Evolutionary conservation across 495 filamentous ascomycete genomes (phyloP).

Genomic region (Xylaria intraflava): DNA sequence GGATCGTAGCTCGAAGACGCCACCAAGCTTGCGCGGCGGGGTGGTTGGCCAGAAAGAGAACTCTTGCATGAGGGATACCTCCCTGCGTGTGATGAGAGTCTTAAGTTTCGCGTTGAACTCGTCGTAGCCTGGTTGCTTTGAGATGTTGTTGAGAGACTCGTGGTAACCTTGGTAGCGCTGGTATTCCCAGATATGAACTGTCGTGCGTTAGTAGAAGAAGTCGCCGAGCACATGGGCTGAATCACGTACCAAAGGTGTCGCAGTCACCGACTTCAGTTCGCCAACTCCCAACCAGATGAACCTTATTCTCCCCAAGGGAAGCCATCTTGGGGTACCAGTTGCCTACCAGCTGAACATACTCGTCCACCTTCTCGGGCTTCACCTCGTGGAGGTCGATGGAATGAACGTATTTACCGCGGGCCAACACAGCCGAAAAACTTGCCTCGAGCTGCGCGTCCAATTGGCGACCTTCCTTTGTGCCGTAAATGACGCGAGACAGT

Average conservation of each 20-base stretch:
- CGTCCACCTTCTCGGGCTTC: slow-evolving; percentile 89
- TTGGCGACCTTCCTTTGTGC: slow-evolving; percentile 86
- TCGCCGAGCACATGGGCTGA: not conserved
- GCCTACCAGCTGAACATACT: slow-evolving; percentile 89
- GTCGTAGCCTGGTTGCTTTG: slow-evolving; percentile 68
- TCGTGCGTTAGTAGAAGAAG: slow-evolving; percentile 8
- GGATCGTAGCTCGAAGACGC: slow-evolving; percentile 91
- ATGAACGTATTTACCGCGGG: slow-evolving; percentile 96
- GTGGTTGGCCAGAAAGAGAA: slow-evolving; percentile 99
- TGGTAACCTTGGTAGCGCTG: slow-evolving; percentile 96
- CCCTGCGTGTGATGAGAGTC: slow-evolving; percentile 70
- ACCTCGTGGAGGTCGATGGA: slow-evolving; percentile 96
- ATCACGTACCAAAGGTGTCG: slow-evolving; percentile 80
- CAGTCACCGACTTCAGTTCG: slow-evolving; percentile 96
- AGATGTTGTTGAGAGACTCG: slow-evolving; percentile 77
- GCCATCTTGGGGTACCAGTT: slow-evolving; percentile 89
- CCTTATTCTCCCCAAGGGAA: slow-evolving; percentile 70
- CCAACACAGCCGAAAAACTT: slow-evolving; percentile 87
- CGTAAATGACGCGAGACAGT: slow-evolving; percentile 76
- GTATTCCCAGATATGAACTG: slow-evolving; percentile 99
- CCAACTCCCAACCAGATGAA: slow-evolving; percentile 96
- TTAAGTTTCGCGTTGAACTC: slow-evolving; percentile 79
- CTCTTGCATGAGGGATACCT: slow-evolving; percentile 93
- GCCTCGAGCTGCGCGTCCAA: slow-evolving; percentile 92
- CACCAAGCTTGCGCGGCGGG: slow-evolving; percentile 79